Percentiles rank a stretch among this genome's conserved stretches.
These are phyloP conservation scores for Marasmius tenuissimus DNA, from an alignment of 1,284 basidiomycete genomes.

Conservation along the genomic window DNA sequence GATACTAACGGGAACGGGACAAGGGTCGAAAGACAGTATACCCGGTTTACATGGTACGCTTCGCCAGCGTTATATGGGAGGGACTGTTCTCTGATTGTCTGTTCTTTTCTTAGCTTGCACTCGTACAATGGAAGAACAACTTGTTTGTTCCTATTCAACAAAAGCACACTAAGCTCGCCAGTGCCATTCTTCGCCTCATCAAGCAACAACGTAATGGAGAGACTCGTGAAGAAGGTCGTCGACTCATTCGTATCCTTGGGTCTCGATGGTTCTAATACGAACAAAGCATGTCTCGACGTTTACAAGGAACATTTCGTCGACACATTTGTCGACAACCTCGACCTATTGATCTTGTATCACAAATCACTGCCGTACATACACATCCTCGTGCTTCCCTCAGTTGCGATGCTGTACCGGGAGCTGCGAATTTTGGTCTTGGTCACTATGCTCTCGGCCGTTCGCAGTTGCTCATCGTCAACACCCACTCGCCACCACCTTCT, in stretches of 20 bases:
- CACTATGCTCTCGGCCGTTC: no score
- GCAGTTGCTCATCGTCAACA: no score
- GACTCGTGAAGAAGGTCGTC: slow-evolving; percentile 93
- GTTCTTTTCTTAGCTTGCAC: slow-evolving; percentile 70
- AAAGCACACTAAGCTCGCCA: slow-evolving; percentile 79
- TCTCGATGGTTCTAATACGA: slow-evolving; percentile 87
- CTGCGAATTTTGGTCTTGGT: no score
- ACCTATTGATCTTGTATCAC: no score
- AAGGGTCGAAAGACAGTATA: slow-evolving; percentile 97
- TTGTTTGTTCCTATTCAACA: slow-evolving; percentile 90
- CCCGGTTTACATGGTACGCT: slow-evolving; percentile 92
- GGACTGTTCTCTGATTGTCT: slow-evolving; percentile 2
- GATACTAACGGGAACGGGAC: slow-evolving; percentile 96
- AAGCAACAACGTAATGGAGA: slow-evolving; percentile 95
- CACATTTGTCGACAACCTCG: no score
- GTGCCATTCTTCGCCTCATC: slow-evolving; percentile 87
- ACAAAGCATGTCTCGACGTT: slow-evolving; percentile 91
- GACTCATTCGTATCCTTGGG: slow-evolving; percentile 97
- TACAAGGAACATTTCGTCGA: slow-evolving; percentile 94
- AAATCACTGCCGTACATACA: no score
- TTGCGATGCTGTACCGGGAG: no score
- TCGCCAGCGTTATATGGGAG: background rate
- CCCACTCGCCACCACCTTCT: no score
- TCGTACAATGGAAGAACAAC: slow-evolving; percentile 93
- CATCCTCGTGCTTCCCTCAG: no score